Evolutionary conservation across 768 basidiomycete species (phyloP).

Genomic region (Hypholoma fasciculare): DNA sequence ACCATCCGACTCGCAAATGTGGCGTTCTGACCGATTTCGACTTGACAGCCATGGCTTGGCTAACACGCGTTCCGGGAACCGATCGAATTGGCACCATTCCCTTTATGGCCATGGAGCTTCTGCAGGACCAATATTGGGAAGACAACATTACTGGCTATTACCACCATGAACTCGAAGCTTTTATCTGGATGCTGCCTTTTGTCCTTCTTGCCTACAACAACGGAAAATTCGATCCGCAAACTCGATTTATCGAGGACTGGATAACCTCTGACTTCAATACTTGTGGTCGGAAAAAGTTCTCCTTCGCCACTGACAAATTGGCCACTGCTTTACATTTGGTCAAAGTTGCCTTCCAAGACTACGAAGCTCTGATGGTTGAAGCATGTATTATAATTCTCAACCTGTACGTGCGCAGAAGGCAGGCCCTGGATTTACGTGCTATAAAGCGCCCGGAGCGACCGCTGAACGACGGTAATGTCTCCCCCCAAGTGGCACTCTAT

Average conservation of each 20-base stretch:
- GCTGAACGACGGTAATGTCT: too few species aligned
- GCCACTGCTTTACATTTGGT: too few species aligned
- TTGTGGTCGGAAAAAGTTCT: neutral
- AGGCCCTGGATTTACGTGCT: too few species aligned
- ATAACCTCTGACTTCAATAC: neutral
- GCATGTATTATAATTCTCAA: too few species aligned
- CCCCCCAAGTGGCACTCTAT: too few species aligned
- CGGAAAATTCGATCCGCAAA: neutral
- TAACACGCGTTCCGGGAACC: neutral
- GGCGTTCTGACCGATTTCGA: constrained; percentile 5
- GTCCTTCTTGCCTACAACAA: neutral
- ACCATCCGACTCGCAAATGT: neutral
- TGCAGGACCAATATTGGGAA: constrained; percentile 1
- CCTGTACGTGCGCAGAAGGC: too few species aligned
- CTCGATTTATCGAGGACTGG: neutral
- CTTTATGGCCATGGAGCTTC: constrained; percentile 5
- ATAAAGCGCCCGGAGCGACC: too few species aligned
- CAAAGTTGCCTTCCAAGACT: too few species aligned
- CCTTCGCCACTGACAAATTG: too few species aligned
- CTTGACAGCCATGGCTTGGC: neutral
- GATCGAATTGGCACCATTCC: neutral
- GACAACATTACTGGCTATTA: neutral
- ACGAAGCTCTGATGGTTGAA: too few species aligned
- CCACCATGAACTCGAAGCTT: constrained; percentile 6
- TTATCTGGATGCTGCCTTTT: constrained; percentile 6